These are phyloP conservation scores for Alternaria brassicae DNA, from an alignment of 2,329 filamentous ascomycete genomes.

Conservation along the genomic window DNA sequence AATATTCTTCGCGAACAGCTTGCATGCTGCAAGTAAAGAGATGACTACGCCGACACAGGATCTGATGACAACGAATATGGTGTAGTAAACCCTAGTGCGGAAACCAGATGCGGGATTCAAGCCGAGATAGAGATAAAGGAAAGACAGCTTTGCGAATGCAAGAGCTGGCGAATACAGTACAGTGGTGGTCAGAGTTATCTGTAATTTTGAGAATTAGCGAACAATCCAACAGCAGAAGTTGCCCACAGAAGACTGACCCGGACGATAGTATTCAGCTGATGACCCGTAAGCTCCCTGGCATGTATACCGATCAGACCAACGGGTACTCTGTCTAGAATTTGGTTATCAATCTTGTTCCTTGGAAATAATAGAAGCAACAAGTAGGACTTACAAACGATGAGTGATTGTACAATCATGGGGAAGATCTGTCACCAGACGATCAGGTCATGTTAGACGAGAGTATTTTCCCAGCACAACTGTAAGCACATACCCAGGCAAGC, in stretches of 20 bases:
- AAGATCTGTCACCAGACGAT: not conserved
- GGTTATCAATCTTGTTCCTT: not conserved
- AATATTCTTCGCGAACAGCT: constrained; percentile 23
- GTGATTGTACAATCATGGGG: not conserved
- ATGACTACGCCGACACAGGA: constrained; percentile 25
- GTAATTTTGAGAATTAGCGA: not conserved
- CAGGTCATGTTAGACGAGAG: not conserved
- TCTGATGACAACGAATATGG: constrained; percentile 27
- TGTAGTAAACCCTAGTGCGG: constrained; percentile 14
- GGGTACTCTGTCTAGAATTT: constrained; percentile 13
- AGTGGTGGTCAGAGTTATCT: constrained; percentile 12
- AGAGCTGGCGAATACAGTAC: not conserved
- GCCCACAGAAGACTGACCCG: constrained; percentile 14
- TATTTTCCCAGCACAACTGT: not conserved
- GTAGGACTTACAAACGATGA: not conserved
- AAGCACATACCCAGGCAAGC: not conserved
- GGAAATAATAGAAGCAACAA: not conserved
- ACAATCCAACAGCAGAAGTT: not conserved
- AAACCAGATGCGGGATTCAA: constrained; percentile 6
- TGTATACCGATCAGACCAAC: constrained; percentile 21
- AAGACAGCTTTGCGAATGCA: not conserved
- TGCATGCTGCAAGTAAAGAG: constrained; percentile 26
- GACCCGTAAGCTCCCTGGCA: constrained; percentile 23
- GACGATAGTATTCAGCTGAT: constrained; percentile 20
- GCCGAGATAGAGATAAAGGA: not conserved